Conservation (phyloP, 306 rosid species). For the Fagus crenata region DNA sequence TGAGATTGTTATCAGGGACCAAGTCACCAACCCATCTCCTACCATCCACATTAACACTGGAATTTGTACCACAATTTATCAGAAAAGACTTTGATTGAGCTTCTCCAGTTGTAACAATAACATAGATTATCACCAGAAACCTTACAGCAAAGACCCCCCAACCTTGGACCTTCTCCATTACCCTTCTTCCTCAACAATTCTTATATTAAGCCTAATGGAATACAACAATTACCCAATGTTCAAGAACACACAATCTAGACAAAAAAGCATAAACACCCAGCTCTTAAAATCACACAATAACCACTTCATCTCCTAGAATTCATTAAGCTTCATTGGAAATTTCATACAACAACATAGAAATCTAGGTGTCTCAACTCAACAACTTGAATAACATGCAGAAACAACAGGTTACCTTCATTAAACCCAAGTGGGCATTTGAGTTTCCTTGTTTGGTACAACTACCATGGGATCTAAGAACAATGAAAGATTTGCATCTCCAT, state of each 20-base stretch:
- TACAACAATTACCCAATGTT: constrained; percentile 19
- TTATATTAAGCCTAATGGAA: constrained; percentile 13
- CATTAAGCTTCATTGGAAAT: constrained; percentile 24
- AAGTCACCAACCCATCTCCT: constrained; percentile 87
- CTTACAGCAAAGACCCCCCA: constrained; percentile 35
- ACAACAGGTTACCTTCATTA: constrained; percentile 38
- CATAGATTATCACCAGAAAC: constrained; percentile 40
- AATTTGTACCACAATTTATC: constrained; percentile 76
- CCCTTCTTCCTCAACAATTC: constrained; percentile 23
- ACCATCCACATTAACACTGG: constrained; percentile 66
- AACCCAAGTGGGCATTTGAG: constrained; percentile 31
- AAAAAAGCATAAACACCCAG: constrained; percentile 29
- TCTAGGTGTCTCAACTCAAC: not conserved
- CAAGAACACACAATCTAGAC: constrained; percentile 17
- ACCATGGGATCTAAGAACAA: constrained; percentile 6
- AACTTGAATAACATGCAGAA: constrained; percentile 20
- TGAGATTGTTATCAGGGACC: constrained; percentile 47
- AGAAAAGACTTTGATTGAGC: constrained; percentile 63
- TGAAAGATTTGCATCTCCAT: constrained; percentile 27
- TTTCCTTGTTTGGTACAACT: constrained; percentile 16
- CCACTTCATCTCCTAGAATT: constrained; percentile 23
- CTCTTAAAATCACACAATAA: constrained; percentile 31
- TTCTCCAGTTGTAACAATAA: constrained; percentile 38
- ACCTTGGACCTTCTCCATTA: constrained; percentile 48
- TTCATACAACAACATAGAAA: not conserved